These are phyloP conservation scores for Quercus wislizeni DNA, from an alignment of 306 rosid genomes.

Conservation along the genomic window DNA sequence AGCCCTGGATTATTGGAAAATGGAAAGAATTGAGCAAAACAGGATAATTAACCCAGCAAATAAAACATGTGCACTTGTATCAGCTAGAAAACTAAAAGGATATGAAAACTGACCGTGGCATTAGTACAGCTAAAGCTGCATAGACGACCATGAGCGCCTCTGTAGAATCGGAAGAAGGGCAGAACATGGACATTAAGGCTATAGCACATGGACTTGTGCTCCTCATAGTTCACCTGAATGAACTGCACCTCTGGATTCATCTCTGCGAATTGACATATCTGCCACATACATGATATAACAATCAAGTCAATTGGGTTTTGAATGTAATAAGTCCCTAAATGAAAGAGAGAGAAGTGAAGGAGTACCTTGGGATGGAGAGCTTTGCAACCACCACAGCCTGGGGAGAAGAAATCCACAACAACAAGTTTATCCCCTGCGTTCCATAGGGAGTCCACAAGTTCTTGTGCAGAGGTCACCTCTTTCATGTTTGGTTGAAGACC, in stretches of 20 bases:
- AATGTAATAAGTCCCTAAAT: background rate
- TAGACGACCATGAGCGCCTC: constrained; percentile 89
- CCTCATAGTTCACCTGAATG: constrained; percentile 81
- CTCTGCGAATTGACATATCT: constrained; percentile 88
- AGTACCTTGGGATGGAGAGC: constrained; percentile 91
- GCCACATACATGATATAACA: constrained; percentile 16
- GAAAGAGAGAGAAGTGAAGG: background rate
- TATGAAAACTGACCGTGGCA: constrained; percentile 68
- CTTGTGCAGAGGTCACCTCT: constrained; percentile 67
- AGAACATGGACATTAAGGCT: constrained; percentile 89
- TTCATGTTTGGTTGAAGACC: constrained; percentile 77
- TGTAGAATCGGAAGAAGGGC: constrained; percentile 86
- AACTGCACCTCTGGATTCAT: constrained; percentile 77
- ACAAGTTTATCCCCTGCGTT: constrained; percentile 80
- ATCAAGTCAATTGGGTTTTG: constrained; percentile 6
- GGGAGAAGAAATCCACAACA: constrained; percentile 83
- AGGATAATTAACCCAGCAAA: background rate
- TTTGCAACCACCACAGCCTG: constrained; percentile 96
- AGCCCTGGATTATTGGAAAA: background rate
- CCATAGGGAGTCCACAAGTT: constrained; percentile 70
- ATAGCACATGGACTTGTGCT: constrained; percentile 79
- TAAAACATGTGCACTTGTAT: background rate
- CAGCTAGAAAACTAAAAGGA: background rate
- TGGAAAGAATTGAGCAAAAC: background rate
- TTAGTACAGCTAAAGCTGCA: constrained; percentile 96